Percentiles rank a stretch among this genome's conserved stretches.
Conservation (phyloP, 352 stramenopile species). For the Phytophthora pinifolia region DNA sequence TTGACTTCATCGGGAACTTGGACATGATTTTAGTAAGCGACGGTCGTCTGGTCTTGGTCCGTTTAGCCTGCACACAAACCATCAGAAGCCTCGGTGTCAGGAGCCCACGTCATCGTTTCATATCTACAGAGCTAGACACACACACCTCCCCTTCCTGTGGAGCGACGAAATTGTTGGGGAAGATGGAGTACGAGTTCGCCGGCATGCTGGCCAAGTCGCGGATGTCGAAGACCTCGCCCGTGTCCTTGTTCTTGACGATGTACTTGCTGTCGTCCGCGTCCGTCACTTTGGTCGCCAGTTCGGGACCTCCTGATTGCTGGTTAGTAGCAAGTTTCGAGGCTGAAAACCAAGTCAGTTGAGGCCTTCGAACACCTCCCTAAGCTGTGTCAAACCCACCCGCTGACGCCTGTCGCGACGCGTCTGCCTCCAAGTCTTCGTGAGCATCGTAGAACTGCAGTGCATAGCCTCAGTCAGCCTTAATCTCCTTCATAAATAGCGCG, state of each 20-base stretch:
- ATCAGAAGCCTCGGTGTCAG: too few species aligned
- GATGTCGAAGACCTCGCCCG: constrained; percentile 79
- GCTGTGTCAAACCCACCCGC: constrained; percentile 11
- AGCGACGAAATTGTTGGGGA: constrained; percentile 65
- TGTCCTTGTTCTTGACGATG: constrained; percentile 83
- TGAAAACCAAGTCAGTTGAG: constrained; percentile 5
- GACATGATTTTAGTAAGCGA: constrained; percentile 70
- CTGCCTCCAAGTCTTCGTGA: constrained; percentile 50
- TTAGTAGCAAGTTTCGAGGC: constrained; percentile 15
- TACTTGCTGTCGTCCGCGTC: constrained; percentile 58
- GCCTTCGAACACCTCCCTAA: background rate
- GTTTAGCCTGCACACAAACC: constrained; percentile 34
- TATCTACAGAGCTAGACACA: constrained; percentile 5
- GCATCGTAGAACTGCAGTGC: constrained; percentile 67
- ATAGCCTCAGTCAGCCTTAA: background rate
- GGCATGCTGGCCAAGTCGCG: constrained; percentile 57
- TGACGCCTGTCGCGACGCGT: constrained; percentile 26
- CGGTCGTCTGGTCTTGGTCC: constrained; percentile 50
- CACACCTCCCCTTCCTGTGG: constrained; percentile 42
- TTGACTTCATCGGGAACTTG: constrained; percentile 72
- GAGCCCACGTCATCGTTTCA: background rate
- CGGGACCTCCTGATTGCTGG: constrained; percentile 1
- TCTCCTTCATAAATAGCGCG: background rate
- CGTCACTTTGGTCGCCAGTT: constrained; percentile 19
- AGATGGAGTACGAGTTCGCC: constrained; percentile 73